Evolutionary conservation across 306 rosid genomes (phyloP).

Genomic region (Aeschynomene evenia): DNA sequence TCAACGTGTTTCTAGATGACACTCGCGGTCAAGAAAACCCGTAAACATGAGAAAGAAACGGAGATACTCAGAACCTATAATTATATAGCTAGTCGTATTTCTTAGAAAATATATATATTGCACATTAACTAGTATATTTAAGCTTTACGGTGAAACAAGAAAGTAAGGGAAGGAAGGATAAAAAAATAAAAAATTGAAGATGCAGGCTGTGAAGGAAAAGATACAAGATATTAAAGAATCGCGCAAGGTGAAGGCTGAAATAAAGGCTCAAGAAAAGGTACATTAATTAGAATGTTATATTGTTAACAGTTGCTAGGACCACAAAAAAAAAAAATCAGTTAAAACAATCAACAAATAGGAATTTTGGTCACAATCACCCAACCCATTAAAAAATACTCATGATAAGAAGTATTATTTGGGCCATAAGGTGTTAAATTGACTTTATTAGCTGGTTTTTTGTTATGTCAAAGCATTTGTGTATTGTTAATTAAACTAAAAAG

Average conservation of each 20-base stretch:
- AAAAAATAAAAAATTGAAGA: conserved; percentile 22
- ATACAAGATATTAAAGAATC: conserved; percentile 45
- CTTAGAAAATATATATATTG: conserved; percentile 2
- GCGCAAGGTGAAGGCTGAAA: conserved; percentile 63
- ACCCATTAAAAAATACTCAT: no score
- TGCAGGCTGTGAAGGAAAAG: conserved; percentile 82
- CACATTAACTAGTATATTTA: neutral
- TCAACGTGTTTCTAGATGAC: neutral
- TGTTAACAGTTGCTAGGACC: no score
- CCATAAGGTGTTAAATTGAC: no score
- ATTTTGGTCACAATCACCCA: no score
- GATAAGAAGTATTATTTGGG: no score
- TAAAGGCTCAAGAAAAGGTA: conserved; percentile 77
- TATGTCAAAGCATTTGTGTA: no score
- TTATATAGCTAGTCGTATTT: neutral
- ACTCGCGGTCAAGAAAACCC: conserved; percentile 16
- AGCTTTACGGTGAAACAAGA: neutral
- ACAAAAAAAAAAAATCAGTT: no score
- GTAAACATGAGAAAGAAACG: conserved; percentile 16
- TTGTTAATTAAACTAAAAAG: no score
- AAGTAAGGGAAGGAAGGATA: neutral
- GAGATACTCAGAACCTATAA: conserved; percentile 11
- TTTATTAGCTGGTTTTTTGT: no score
- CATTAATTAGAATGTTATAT: neutral
- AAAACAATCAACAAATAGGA: no score